phyloP scores from a whole-genome alignment of 139 green algal species.

The Chlorella sp. region DNA sequence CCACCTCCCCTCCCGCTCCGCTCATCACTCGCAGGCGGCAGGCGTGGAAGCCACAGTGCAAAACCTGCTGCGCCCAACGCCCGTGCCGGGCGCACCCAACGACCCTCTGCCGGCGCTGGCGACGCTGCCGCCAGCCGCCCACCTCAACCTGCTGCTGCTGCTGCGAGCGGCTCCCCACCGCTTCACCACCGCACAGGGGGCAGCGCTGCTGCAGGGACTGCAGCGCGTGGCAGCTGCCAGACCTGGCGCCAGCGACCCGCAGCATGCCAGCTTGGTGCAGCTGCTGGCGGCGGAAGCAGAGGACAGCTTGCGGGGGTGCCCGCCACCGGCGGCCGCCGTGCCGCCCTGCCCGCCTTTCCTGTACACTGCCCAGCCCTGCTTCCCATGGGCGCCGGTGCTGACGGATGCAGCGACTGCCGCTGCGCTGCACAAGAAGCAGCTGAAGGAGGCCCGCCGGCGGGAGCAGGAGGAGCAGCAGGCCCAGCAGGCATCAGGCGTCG shows the following conservation, averaged over 20 bases:
- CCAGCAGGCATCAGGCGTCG: not conserved
- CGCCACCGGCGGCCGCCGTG: not conserved
- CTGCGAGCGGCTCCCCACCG: slow-evolving; percentile 11
- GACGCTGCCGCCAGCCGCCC: not conserved
- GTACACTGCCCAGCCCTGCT: not conserved
- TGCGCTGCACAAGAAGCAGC: not conserved
- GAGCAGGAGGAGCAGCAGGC: not conserved
- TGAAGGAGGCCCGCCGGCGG: not conserved
- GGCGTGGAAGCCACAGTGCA: not conserved
- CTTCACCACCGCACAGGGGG: not conserved
- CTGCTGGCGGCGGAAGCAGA: not conserved
- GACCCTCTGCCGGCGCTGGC: not conserved
- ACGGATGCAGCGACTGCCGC: not conserved
- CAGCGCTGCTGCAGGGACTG: not conserved
- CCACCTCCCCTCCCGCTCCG: not conserved
- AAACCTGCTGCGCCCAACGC: not conserved
- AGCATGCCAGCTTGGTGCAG: not conserved
- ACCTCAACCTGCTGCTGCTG: slow-evolving; percentile 20
- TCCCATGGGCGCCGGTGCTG: slow-evolving; percentile 20
- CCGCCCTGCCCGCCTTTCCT: slow-evolving; percentile 7
- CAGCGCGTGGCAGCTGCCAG: not conserved
- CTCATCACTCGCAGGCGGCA: not conserved
- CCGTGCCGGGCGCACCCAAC: not conserved
- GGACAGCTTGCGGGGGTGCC: not conserved
- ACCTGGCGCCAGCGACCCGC: not conserved